phyloP scores from a whole-genome alignment of 1,139 yeast genomes.

The Nakaseomyces sp. region DNA sequence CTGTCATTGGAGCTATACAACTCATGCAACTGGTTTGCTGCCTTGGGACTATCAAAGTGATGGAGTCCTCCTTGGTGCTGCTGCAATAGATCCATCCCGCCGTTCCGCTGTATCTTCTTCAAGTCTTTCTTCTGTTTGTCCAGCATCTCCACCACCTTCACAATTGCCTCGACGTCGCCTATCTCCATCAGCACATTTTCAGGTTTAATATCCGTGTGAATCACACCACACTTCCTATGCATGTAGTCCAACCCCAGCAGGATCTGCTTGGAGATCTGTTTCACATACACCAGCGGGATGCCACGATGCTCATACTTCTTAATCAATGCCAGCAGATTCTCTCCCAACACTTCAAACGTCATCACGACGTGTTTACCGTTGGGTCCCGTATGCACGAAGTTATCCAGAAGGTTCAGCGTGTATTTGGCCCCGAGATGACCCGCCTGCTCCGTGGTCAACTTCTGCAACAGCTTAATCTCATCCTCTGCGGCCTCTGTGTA shows the following conservation, averaged over 20 bases:
- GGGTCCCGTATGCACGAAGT: conserved; percentile 61
- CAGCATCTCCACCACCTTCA: conserved; percentile 47
- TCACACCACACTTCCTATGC: conserved; percentile 66
- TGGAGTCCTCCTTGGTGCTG: too few species aligned
- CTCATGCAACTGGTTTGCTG: background rate
- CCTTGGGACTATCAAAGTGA: background rate
- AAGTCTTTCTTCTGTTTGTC: conserved; percentile 42
- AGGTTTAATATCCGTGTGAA: conserved; percentile 74
- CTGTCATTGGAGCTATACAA: background rate
- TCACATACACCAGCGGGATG: conserved; percentile 60
- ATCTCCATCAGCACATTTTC: conserved; percentile 69
- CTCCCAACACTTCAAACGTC: conserved; percentile 81
- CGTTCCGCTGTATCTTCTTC: conserved; percentile 34
- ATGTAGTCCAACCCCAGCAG: conserved; percentile 59
- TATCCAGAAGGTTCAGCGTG: conserved; percentile 56
- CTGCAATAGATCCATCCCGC: conserved; percentile 7
- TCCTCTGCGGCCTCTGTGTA: conserved; percentile 72
- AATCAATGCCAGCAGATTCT: conserved; percentile 57
- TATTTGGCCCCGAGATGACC: conserved; percentile 54
- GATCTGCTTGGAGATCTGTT: conserved; percentile 63
- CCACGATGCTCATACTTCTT: conserved; percentile 60
- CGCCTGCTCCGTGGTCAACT: conserved; percentile 19
- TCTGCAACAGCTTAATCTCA: conserved; percentile 47
- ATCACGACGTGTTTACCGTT: conserved; percentile 70
- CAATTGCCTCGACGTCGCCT: conserved; percentile 62